Base-by-base conservation (phyloP, 257 asterid genomes). In the Nicotiana attenuata region DNA sequence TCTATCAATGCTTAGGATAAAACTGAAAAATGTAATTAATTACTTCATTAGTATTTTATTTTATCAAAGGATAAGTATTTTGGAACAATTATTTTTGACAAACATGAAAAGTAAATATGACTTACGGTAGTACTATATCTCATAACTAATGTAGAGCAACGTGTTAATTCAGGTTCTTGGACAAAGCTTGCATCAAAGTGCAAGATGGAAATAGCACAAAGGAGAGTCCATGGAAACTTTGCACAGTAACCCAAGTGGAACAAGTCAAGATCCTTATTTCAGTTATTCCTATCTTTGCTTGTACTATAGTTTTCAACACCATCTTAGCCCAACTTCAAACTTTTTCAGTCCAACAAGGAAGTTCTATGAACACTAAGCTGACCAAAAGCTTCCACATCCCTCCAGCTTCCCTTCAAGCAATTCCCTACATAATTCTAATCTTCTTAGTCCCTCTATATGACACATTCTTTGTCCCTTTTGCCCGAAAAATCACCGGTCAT, bases 281-380 rank as follows among this genome's bases (percentile, higher is more conserved):
- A 66, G 87, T 91, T 11, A 52, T 92, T 3, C 98, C 99, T 1
- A 96, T 96, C 75, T 93, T 96, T 82, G 94, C 97, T 52, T 92
- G 97, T 92, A 96, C 99, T 10, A 96, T 96, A 14, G 66, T 94
- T 0, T 96, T 96, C 97, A 96, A 96, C 88, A 94, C 99, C 16
- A 92, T 94, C 10, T 76, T 96, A 1, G 99, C 99, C 7, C 99
- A 96, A 50, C 88, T 96, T 10, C 99, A 96, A 19, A 96, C 99
- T 19, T 96, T 96, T 88, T 96, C 99, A 38, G 99, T 96, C 86
- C 99, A 94, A 82, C 99, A 96, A 84, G 99, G 94, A 33, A 88
- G 91, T 77, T 22, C 91, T 14, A 96, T 96, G 99, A 80, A 96
- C 89, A 96, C 98, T 2, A 85, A 84, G 22, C 82, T 95, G 19